Base-by-base conservation (phyloP, 139 green algal genomes). In the Chlorella sorokiniana region DNA sequence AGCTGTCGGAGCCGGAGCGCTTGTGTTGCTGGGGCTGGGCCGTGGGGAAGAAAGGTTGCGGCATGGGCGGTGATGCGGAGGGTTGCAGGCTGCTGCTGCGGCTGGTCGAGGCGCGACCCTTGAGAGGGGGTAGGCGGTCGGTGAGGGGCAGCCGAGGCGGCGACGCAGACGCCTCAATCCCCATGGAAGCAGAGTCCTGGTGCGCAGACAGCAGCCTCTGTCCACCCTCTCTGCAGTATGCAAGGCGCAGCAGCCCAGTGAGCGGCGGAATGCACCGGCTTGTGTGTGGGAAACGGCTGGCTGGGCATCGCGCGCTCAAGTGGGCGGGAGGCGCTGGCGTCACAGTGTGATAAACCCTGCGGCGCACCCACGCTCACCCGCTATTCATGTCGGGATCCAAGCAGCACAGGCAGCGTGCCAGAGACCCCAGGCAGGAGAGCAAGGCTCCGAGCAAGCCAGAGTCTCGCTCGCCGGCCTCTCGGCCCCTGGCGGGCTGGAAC, bases 11-110 rank as follows among this genome's bases (percentile, higher is more conserved):
- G 41, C 38, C 37, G 51, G 67, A 3, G 41, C 41, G 44, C 37
- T 45, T 68, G 33, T 48, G 56, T 31, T 31, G 51, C 62, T 7
- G 38, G 18, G 33, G 41, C 22, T 33, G 44, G 22, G 18, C 56
- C 33, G n/a, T n/a, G n/a, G 44, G 62, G 76, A 76, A 64, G 44
- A 75, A 68, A 2, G 48, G 75, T 29, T 6, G 51, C 40, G 59
- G 75, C 75, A 70, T 79, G 73, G 73, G 73, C 22, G 73, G 73
- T 27, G 73, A 79, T 23, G 73, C 40, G 4, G 73, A n/a, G 45
- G 70, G 44, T 33, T 69, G 68, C 54, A 51, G 38, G 52, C 16
- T 29, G 56, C 56, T 65, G 56, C 73, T 65, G 48, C 48, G 44
- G 35, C 14, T 14, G n/a, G 65, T 51, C 14, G 73, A 79, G 33